These are phyloP conservation scores for Mycena kentingensis DNA, from an alignment of 768 basidiomycete genomes.

Conservation along the genomic window DNA sequence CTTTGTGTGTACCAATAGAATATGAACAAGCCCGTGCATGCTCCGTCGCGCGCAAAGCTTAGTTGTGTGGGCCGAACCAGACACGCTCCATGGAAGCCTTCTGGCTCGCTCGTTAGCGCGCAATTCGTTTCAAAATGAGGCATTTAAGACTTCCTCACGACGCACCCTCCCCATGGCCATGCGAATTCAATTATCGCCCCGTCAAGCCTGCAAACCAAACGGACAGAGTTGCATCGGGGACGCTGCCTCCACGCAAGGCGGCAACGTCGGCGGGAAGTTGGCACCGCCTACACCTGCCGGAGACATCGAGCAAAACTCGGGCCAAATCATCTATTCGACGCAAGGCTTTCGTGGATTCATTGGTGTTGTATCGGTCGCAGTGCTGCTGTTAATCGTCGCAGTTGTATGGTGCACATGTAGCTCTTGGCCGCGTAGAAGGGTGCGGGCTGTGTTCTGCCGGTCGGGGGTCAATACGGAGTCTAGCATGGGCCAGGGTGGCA, in stretches of 20 bases:
- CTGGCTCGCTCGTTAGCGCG: not conserved
- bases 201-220: conserved; percentile 2
- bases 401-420: conserved; percentile 40
- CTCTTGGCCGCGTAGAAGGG: conserved; percentile 36
- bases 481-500: too few species aligned
- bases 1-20: not conserved
- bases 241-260: conserved; percentile 27
- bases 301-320: conserved; percentile 12
- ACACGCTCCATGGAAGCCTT: conserved; percentile 7
- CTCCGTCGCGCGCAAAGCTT: not conserved
- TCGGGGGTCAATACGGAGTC: not conserved
- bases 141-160: not conserved
- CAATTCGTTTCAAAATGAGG: conserved; percentile 10
- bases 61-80: conserved; percentile 7
- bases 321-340: conserved; percentile 28
- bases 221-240: conserved; percentile 4
- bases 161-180: not conserved
- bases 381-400: conserved; percentile 35
- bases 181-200: not conserved
- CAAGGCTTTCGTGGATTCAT: conserved; percentile 46
- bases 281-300: conserved; percentile 10
- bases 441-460: conserved; percentile 20
- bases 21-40: not conserved
- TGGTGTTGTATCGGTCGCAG: conserved; percentile 45
- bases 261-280: conserved; percentile 27